Evolutionary conservation across 352 stramenopile species (phyloP).

Genomic region (Peronosclerospora sorghi): DNA sequence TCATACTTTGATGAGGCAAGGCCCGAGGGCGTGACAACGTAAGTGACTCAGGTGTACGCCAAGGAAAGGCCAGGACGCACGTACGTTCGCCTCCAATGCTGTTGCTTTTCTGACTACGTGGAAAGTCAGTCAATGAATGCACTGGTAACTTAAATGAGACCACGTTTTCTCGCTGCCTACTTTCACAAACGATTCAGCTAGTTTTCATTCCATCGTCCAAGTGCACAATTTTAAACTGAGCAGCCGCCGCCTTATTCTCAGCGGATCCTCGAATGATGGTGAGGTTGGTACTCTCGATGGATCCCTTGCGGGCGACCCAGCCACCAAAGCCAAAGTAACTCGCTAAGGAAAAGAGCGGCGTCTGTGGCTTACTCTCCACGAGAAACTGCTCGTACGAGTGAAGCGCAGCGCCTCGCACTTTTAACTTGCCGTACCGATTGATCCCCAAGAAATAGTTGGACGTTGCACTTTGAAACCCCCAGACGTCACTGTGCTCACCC

Average conservation of each 20-base stretch:
- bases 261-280: constrained; percentile 43
- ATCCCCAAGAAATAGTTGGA: constrained; percentile 58
- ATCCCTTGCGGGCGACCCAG: constrained; percentile 31
- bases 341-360: constrained; percentile 47
- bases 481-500: constrained; percentile 64
- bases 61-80: too few relatives aligned
- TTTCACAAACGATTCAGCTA: too few relatives aligned
- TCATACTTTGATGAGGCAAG: too few relatives aligned
- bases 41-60: too few relatives aligned
- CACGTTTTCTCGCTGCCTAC: too few relatives aligned
- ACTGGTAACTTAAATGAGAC: too few relatives aligned
- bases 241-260: constrained; percentile 52
- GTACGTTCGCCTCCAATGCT: too few relatives aligned
- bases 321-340: constrained; percentile 67
- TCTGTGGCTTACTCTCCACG: constrained; percentile 39
- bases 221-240: constrained; percentile 47
- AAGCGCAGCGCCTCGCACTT: constrained; percentile 44
- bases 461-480: constrained; percentile 67
- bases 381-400: constrained; percentile 74
- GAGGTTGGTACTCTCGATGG: constrained; percentile 14
- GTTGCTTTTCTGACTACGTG: too few relatives aligned
- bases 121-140: too few relatives aligned
- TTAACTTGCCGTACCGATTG: constrained; percentile 58
- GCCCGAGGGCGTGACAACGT: too few relatives aligned
- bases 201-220: constrained; percentile 27